Evolutionary conservation across 345 rosid species (phyloP), one percentile per base, ranked within the genome.

Genomic region (Gossypium arboreum): DNA sequence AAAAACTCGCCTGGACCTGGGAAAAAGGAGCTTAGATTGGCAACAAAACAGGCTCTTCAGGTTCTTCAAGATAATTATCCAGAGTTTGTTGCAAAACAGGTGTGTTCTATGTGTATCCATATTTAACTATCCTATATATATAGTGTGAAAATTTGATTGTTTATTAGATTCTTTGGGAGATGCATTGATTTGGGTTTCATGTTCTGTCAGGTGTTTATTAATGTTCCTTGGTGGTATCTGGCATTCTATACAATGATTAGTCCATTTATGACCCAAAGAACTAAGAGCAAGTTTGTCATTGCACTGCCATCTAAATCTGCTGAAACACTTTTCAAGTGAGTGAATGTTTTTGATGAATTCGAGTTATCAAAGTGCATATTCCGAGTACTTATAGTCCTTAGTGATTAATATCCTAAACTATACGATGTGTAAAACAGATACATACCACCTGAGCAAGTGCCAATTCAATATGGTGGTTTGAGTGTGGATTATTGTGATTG

Each of bases 1-100:
- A 92, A 91, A 85, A 92, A 92, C 58, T 89, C 97, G 48, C 97
- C 97, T 0, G 98, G 97, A 45, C 92, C 90, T 2, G 91, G 83
- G 1, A 94, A 94, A 86, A 78, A 80, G 24, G 98, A 91, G 87
- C 97, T 92, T 69, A 83, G 98, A 78, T 75, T 84, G 24, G 97
- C 97, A 0, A 92, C 97, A 59, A 88, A 83, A 50, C 97, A 91
- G 82, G 97, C 97, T n/a, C 88, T 94, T 2, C 90, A 88, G 18
- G 75, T 92, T 80, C 92, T 94, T 78, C 98, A 94, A 75, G 98
- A 94, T 75, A 94, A 94, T 81, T 94, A 92, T 74, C 98, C 97
- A 15, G 98, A 94, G 81, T 94, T 94, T 74, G 98, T 92, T 2
- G 91, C 94, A 64, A 94, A 86, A 77, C 98, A 94, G 92, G 97